Base-by-base conservation (phyloP, 805 yeast genomes). In the Pichia californica region DNA sequence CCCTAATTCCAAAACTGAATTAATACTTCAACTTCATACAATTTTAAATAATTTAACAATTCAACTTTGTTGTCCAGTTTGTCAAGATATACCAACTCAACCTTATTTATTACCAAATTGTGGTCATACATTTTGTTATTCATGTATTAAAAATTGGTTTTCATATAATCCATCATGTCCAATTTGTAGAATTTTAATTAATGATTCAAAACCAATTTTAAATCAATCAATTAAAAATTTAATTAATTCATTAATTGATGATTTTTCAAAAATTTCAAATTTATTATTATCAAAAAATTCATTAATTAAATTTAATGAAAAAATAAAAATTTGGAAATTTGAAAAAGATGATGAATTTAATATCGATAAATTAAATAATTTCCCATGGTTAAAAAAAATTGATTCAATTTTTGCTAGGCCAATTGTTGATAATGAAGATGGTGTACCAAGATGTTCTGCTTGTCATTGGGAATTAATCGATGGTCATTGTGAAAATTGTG, bases 401-500 rank as follows among this genome's bases (percentile, higher is more conserved):
- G 81, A 82, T 58, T 62, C 67, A n/a, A 57, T 61, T 39, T 56
- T 70, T 15, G 74, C 77, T 3, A 59, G 69, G 14, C 79, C 82
- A 0, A 59, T 78, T 3, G 65, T 80, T 1, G 88, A 81, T 53
- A 66, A 65, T 25, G 76, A 76, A 25, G 91, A 84, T 53, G 88
- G 88, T 2, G 85, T 83, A 9, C 76, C 83, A 0, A 62, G 91
- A 43, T 84, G 93, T 55, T 76, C 83, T 7, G 73, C 76, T 44
- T 84, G 93, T 57, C 88, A 80, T 54, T 84, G 91, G 91, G 91
- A 84, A 53, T 78, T 83, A 1, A 76, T 76, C 47, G 88, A 85
- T 0, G 63, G 71, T 4, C 67, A 62, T n/a, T 84, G 93, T 54
- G 69, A 76, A 6, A 83, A 83, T 53, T 84, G 93, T 59, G 82